A percentile compares a stretch with the other conserved stretches of the same genome.
Evolutionary conservation across 768 basidiomycete species (phyloP).

Genomic region (Tephrocybe rancida): DNA sequence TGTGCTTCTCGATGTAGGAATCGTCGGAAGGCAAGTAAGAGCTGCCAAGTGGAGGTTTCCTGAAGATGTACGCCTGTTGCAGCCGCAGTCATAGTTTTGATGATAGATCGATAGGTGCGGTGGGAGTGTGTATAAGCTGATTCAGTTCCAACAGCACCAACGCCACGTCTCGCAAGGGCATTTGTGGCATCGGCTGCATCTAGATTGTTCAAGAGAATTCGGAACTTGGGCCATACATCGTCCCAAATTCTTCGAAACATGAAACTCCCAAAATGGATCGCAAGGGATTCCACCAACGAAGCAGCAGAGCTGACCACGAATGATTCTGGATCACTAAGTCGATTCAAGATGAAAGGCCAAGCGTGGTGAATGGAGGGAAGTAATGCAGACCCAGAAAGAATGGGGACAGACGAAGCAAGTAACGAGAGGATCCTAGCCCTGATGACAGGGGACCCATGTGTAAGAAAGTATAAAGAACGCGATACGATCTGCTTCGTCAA

Average conservation of each 20-base stretch:
- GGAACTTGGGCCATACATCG: slow-evolving; percentile 90
- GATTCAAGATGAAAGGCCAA: slow-evolving; percentile 94
- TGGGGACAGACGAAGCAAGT: slow-evolving; percentile 71
- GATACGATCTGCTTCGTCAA: slow-evolving; percentile 85
- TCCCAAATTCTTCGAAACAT: slow-evolving; percentile 89
- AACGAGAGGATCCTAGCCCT: slow-evolving; percentile 82
- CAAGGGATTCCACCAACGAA: slow-evolving; percentile 70
- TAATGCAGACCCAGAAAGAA: slow-evolving; percentile 71
- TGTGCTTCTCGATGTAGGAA: slow-evolving; percentile 73
- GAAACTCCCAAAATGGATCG: slow-evolving; percentile 74
- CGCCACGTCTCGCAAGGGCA: slow-evolving; percentile 63
- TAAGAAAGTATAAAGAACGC: slow-evolving; percentile 88
- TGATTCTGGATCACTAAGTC: slow-evolving; percentile 70
- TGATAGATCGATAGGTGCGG: slow-evolving; percentile 73
- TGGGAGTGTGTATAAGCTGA: slow-evolving; percentile 83
- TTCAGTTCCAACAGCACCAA: slow-evolving; percentile 56
- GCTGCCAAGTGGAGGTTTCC: slow-evolving; percentile 80
- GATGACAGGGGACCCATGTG: slow-evolving; percentile 85
- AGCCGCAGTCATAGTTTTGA: slow-evolving; percentile 73
- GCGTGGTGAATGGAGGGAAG: slow-evolving; percentile 85
- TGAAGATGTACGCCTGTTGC: slow-evolving; percentile 68
- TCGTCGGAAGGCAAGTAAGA: slow-evolving; percentile 71
- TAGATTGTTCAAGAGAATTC: slow-evolving; percentile 56
- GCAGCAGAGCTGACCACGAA: slow-evolving; percentile 84
- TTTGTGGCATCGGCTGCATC: slow-evolving; percentile 64